Conservation (phyloP, 106 monocot species). For the Dactylorhiza incarnata region DNA sequence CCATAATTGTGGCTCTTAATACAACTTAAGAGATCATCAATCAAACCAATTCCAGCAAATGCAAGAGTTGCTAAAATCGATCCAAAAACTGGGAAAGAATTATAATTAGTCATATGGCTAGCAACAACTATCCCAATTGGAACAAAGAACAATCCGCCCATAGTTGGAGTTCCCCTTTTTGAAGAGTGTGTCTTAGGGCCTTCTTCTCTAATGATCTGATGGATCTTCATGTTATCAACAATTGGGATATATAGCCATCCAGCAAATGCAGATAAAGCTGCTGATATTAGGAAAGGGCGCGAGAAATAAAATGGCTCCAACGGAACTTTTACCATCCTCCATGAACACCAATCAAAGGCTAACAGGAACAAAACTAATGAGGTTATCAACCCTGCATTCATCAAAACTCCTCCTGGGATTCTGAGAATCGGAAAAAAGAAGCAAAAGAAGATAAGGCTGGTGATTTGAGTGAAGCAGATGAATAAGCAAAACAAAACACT, state of each 20-base stretch:
- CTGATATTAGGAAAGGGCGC: slow-evolving; percentile 56
- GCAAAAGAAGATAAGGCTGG: neutral
- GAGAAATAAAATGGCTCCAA: slow-evolving; percentile 53
- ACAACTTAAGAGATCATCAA: slow-evolving; percentile 52
- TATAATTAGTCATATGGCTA: slow-evolving; percentile 23
- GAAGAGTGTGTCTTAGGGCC: slow-evolving; percentile 30
- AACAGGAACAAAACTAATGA: slow-evolving; percentile 43
- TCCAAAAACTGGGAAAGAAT: slow-evolving; percentile 40
- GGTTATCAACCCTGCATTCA: slow-evolving; percentile 40
- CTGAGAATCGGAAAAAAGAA: slow-evolving; percentile 23
- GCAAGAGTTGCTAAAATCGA: slow-evolving; percentile 48
- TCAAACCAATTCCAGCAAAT: slow-evolving; percentile 65
- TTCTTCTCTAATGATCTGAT: slow-evolving; percentile 53
- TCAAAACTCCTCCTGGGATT: slow-evolving; percentile 41
- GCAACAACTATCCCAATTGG: slow-evolving; percentile 76
- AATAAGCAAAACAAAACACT: neutral
- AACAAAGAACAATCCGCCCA: slow-evolving; percentile 87
- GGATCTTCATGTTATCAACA: slow-evolving; percentile 44
- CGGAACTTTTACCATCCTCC: slow-evolving; percentile 51
- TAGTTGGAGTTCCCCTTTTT: slow-evolving; percentile 54
- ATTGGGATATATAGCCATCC: slow-evolving; percentile 69
- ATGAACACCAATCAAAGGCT: slow-evolving; percentile 62
- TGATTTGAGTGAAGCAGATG: neutral
- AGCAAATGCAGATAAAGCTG: slow-evolving; percentile 42
- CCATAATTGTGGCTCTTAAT: slow-evolving; percentile 42